These are phyloP conservation scores for Pythium graminicola DNA, from an alignment of 352 stramenopile species.

Conservation along the genomic window DNA sequence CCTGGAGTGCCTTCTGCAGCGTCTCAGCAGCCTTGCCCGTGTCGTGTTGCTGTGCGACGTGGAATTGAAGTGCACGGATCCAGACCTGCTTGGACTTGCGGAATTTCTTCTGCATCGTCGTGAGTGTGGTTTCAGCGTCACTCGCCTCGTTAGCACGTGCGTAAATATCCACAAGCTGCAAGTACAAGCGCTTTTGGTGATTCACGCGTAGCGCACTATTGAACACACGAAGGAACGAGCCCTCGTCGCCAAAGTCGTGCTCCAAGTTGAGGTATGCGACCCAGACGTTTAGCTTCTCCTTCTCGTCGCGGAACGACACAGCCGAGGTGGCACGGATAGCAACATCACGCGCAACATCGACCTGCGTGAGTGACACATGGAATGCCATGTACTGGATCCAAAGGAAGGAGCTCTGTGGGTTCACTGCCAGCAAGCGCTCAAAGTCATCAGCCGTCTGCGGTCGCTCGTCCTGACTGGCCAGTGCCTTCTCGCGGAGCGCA, in stretches of 20 bases:
- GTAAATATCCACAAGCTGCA: slow-evolving; percentile 93
- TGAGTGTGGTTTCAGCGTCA: slow-evolving; percentile 65
- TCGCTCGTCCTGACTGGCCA: slow-evolving; percentile 89
- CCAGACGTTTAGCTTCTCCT: slow-evolving; percentile 97
- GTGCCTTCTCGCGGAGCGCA: slow-evolving; percentile 88
- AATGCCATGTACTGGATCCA: slow-evolving; percentile 99
- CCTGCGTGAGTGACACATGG: slow-evolving; percentile 93
- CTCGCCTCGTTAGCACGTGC: slow-evolving; percentile 54
- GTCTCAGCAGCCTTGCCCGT: slow-evolving; percentile 47
- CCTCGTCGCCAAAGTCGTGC: slow-evolving; percentile 92
- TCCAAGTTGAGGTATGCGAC: slow-evolving; percentile 94
- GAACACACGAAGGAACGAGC: slow-evolving; percentile 87
- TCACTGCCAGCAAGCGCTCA: slow-evolving; percentile 91
- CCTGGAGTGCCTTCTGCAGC: slow-evolving; percentile 90
- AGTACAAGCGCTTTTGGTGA: slow-evolving; percentile 93
- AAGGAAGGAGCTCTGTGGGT: slow-evolving; percentile 92
- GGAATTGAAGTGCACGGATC: slow-evolving; percentile 80
- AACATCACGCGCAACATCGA: slow-evolving; percentile 90
- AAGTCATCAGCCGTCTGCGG: slow-evolving; percentile 93
- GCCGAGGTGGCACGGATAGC: slow-evolving; percentile 89
- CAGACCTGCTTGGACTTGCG: slow-evolving; percentile 87
- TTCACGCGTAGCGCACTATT: slow-evolving; percentile 91
- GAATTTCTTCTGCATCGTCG: slow-evolving; percentile 91
- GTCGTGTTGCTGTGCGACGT: slow-evolving; percentile 52
- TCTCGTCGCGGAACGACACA: slow-evolving; percentile 94